Base-by-base conservation (phyloP, 2,329 filamentous ascomycete species). In the Exophiala viscosa region DNA sequence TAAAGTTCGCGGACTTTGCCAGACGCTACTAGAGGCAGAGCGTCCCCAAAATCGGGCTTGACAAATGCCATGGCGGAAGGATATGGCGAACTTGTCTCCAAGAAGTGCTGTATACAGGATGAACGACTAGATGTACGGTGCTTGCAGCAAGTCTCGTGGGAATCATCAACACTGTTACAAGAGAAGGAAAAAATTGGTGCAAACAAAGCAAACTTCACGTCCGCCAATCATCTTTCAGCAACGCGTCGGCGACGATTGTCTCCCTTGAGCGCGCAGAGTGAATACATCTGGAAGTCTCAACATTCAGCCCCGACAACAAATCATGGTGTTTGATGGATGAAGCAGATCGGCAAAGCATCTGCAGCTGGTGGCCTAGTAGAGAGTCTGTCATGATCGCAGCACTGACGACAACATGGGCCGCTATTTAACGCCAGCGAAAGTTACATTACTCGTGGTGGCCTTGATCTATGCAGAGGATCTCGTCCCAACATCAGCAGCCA, bases 1-100 rank as follows among this genome's bases (percentile, higher is more conserved):
- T 89, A 95, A 34, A 95, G 79, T 66, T 95, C 88, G 65, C 89
- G 83, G 20, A 95, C 90, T 74, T 95, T 95, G 59, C 83, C 83
- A 35, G 78, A 76, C 6, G 81, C 80, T 42, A 86, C 67, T 47
- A 78, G 67, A 28, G 73, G 74, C 57, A 78, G 62, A n/a, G 66
- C 63, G 23, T 67, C 69, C 57, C 71, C 66, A 32, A 78, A 67
- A 50, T 76, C 71, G 44, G 70, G 70, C 33, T 64, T 57, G 17
- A 54, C 50, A 17, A 57, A 55, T n/a, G 60, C 59, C 60, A 62
- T 62, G 33, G 23, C 51, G 39, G 44, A 13, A 44, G 41, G 14
- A 36, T 39, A 14, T 46, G 8, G 23, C 5, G 23, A 28, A 7
- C 5, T 28, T 7, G 23, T 28, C 6, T 23, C 3, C 3, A 28